Percentiles rank a stretch among this genome's conserved stretches.
Conservation (phyloP, 768 basidiomycete genomes). For the Crepidotus variabilis region DNA sequence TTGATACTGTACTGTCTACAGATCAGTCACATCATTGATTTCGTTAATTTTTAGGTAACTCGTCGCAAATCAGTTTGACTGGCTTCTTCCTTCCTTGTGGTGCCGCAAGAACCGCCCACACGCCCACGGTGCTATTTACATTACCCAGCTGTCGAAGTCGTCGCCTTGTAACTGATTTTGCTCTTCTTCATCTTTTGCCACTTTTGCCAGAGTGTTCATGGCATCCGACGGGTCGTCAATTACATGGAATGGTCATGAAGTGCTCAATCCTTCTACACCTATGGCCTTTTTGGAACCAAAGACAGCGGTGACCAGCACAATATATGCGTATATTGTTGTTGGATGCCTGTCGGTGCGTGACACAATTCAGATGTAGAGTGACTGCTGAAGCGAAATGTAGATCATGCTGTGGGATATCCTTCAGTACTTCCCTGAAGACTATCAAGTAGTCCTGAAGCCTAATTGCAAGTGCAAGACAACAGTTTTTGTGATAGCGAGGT, state of each 20-base stretch:
- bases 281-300: neutral
- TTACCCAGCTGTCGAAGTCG: too few species aligned
- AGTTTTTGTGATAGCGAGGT: conserved; percentile 22
- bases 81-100: too few species aligned
- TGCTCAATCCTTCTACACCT: neutral
- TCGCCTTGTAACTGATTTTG: neutral
- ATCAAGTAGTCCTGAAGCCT: conserved; percentile 14
- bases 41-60: too few species aligned
- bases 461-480: conserved; percentile 15
- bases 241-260: neutral
- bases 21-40: too few species aligned
- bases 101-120: too few species aligned
- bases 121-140: too few species aligned
- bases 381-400: conserved; percentile 4
- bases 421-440: conserved; percentile 19
- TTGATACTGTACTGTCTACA: too few species aligned
- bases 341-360: neutral
- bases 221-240: neutral
- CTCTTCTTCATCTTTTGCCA: neutral
- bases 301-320: neutral
- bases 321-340: neutral
- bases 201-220: neutral
- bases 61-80: too few species aligned
- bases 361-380: neutral
- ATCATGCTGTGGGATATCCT: conserved; percentile 26